Conservation (phyloP, 1,284 basidiomycete genomes). For the Prillingera fragicola region DNA sequence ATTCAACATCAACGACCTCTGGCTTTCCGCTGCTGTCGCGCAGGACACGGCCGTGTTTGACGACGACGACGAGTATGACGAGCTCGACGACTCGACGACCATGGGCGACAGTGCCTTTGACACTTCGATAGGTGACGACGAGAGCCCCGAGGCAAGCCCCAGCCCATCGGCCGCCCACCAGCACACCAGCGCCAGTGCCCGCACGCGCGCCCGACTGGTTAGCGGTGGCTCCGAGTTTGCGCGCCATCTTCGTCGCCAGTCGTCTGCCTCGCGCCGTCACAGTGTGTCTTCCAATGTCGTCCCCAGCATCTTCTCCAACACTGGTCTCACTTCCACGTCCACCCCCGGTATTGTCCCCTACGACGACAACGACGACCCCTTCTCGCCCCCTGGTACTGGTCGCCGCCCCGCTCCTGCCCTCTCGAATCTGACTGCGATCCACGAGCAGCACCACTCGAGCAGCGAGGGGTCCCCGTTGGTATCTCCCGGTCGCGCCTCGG, state of each 20-base stretch:
- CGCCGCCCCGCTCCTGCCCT: constrained; percentile 14
- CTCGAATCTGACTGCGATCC: constrained; percentile 42
- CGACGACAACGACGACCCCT: constrained; percentile 29
- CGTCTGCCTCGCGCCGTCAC: constrained; percentile 31
- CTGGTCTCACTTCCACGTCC: constrained; percentile 37
- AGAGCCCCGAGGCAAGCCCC: neutral
- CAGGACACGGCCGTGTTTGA: constrained; percentile 50
- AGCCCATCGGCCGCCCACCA: constrained; percentile 15
- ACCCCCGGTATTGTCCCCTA: constrained; percentile 27
- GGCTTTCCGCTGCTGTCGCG: constrained; percentile 49
- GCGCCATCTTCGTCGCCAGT: constrained; percentile 20
- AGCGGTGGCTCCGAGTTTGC: constrained; percentile 9
- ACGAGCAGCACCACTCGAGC: constrained; percentile 21
- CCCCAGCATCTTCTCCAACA: constrained; percentile 47
- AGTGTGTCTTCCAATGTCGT: constrained; percentile 40
- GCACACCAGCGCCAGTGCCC: constrained; percentile 5
- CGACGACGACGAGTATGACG: constrained; percentile 40
- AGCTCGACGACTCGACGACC: constrained; percentile 17
- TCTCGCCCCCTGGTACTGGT: constrained; percentile 26
- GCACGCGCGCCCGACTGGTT: constrained; percentile 4
- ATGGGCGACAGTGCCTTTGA: constrained; percentile 16
- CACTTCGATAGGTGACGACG: constrained; percentile 14
- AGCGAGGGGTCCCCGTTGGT: neutral
- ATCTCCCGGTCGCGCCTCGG: neutral
- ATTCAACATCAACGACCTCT: constrained; percentile 49